phyloP scores from a whole-genome alignment of 495 filamentous ascomycete species.

The Aspergillus sclerotiicarbonarius region DNA sequence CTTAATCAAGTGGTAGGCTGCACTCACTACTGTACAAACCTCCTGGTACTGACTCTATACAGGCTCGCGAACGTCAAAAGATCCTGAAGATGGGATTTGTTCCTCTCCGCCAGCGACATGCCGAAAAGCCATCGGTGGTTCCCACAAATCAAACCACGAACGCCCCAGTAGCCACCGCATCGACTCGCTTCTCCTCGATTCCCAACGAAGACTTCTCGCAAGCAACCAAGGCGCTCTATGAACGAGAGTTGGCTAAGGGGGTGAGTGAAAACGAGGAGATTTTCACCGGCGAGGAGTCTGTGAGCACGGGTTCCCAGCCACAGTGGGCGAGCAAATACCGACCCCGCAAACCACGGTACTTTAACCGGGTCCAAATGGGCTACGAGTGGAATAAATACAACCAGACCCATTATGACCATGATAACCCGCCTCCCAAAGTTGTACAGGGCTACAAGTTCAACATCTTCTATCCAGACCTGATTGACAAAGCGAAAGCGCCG shows the following conservation, averaged over 20 bases:
- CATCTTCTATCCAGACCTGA: conserved; percentile 98
- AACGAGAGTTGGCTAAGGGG: conserved; percentile 88
- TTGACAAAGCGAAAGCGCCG: conserved; percentile 90
- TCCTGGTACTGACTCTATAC: conserved; percentile 7
- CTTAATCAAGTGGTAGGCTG: conserved; percentile 54
- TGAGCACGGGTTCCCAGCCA: conserved; percentile 61
- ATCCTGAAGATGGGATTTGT: conserved; percentile 69
- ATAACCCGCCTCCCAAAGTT: conserved; percentile 96
- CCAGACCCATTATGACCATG: conserved; percentile 98
- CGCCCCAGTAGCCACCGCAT: conserved; percentile 41
- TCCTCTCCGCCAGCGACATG: conserved; percentile 54
- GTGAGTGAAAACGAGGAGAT: conserved; percentile 95
- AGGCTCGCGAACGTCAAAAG: conserved; percentile 61
- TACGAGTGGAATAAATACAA: conserved; percentile 99
- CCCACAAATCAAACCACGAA: conserved; percentile 30
- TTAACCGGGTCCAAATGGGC: conserved; percentile 98
- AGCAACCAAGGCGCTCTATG: conserved; percentile 86
- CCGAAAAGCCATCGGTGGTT: conserved; percentile 46
- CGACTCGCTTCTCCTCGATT: conserved; percentile 70
- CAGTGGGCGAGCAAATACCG: conserved; percentile 89
- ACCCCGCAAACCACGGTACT: conserved; percentile 92
- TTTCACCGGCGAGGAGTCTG: conserved; percentile 85
- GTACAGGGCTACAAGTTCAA: conserved; percentile 99
- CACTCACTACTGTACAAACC: neutral
- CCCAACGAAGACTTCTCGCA: conserved; percentile 86